phyloP scores from a whole-genome alignment of 805 yeast genomes.

The Saturnispora halmiae region DNA sequence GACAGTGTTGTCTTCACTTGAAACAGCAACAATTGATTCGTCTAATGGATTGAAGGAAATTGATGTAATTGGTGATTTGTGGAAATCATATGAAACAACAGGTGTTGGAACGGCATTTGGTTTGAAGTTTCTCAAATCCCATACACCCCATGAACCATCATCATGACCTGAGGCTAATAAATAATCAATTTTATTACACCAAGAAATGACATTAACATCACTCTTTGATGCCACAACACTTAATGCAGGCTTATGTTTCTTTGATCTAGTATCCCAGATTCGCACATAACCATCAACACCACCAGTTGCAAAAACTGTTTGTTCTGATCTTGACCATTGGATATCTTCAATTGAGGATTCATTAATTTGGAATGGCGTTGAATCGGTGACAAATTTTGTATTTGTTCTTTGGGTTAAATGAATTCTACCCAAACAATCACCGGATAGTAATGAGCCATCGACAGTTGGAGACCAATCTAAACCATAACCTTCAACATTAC shows the following conservation, averaged over 20 bases:
- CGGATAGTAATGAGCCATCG: slow-evolving; percentile 76
- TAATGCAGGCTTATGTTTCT: slow-evolving; percentile 84
- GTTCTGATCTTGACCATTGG: slow-evolving; percentile 91
- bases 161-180: slow-evolving; percentile 93
- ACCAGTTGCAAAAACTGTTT: slow-evolving; percentile 90
- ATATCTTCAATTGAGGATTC: slow-evolving; percentile 86
- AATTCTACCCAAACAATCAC: slow-evolving; percentile 82
- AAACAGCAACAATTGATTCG: slow-evolving; percentile 91
- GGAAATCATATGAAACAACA: slow-evolving; percentile 93
- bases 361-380: slow-evolving; percentile 62
- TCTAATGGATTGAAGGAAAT: slow-evolving; percentile 92
- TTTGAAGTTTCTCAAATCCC: slow-evolving; percentile 89
- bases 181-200: slow-evolving; percentile 85
- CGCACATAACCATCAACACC: slow-evolving; percentile 88
- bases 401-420: slow-evolving; percentile 70
- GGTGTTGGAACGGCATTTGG: slow-evolving; percentile 56
- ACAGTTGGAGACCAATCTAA: slow-evolving; percentile 91
- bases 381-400: slow-evolving; percentile 78
- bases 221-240: slow-evolving; percentile 69
- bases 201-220: slow-evolving; percentile 91
- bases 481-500: slow-evolving; percentile 96
- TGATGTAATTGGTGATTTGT: slow-evolving; percentile 85
- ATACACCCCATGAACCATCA: slow-evolving; percentile 94
- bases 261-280: slow-evolving; percentile 95
- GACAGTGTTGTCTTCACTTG: slow-evolving; percentile 93